phyloP scores from a whole-genome alignment of 1,139 yeast species.

The Scheffersomyces stambukii region DNA sequence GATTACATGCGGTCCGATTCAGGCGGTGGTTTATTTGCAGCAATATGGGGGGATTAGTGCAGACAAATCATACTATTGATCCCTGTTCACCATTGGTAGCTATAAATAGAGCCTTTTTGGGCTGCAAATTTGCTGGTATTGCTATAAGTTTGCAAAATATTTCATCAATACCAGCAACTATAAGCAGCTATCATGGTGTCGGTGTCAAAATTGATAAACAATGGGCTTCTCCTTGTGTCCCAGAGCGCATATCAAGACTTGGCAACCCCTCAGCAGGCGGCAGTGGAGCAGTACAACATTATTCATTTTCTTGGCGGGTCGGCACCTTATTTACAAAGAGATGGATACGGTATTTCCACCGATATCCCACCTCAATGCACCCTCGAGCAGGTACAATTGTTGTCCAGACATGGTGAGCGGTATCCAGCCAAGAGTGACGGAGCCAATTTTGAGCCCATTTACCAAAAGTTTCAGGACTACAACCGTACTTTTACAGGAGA shows the following conservation, averaged over 20 bases:
- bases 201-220: slow-evolving; percentile 25
- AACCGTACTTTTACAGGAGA: slow-evolving; percentile 27
- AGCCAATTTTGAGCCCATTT: slow-evolving; percentile 13
- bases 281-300: slow-evolving; percentile 37
- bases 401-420: slow-evolving; percentile 73
- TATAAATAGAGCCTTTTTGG: neutral
- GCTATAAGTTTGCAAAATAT: neutral
- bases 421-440: slow-evolving; percentile 45
- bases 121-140: neutral
- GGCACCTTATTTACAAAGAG: slow-evolving; percentile 43
- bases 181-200: slow-evolving; percentile 32
- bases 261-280: slow-evolving; percentile 35
- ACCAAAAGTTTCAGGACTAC: slow-evolving; percentile 17
- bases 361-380: slow-evolving; percentile 48
- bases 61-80: neutral
- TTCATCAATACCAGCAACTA: slow-evolving; percentile 1
- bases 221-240: slow-evolving; percentile 27
- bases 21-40: neutral
- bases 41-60: neutral
- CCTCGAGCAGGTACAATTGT: slow-evolving; percentile 61
- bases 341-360: slow-evolving; percentile 44
- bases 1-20: too few relatives aligned
- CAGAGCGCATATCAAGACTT: slow-evolving; percentile 25
- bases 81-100: neutral
- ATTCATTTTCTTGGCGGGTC: slow-evolving; percentile 43